A percentile compares a stretch with the other conserved stretches of the same genome.
phyloP scores from a whole-genome alignment of 257 asterid genomes.

The Jaltomata sinuosa region DNA sequence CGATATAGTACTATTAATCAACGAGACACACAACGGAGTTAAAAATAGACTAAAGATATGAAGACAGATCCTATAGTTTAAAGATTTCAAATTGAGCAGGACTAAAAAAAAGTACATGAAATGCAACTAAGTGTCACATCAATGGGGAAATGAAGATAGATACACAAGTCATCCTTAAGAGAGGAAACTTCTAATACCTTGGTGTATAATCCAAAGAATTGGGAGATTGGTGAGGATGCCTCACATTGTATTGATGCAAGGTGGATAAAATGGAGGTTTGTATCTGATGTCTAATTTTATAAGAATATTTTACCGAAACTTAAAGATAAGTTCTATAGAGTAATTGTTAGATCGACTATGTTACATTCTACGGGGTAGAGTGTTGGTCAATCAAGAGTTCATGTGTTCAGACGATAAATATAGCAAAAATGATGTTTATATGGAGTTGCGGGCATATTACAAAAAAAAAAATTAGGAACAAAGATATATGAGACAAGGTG shows the following conservation, averaged over 20 bases:
- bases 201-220: neutral
- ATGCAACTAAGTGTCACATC: neutral
- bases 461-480: neutral
- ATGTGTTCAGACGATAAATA: neutral
- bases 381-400: neutral
- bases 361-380: neutral
- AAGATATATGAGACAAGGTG: neutral
- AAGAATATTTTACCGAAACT: neutral
- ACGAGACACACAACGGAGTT: too few relatives aligned
- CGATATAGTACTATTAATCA: too few relatives aligned
- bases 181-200: neutral
- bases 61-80: too few relatives aligned
- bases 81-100: too few relatives aligned
- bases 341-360: neutral
- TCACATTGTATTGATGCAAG: neutral
- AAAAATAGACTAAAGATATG: too few relatives aligned
- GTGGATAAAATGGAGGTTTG: neutral
- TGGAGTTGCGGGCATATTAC: rapidly evolving
- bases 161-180: too few relatives aligned
- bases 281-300: neutral
- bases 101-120: too few relatives aligned
- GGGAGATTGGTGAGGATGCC: neutral
- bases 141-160: neutral
- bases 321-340: too few relatives aligned
- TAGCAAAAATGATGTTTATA: rapidly evolving